These are phyloP conservation scores for Millerozyma miso DNA, from an alignment of 805 yeast species.

Conservation along the genomic window DNA sequence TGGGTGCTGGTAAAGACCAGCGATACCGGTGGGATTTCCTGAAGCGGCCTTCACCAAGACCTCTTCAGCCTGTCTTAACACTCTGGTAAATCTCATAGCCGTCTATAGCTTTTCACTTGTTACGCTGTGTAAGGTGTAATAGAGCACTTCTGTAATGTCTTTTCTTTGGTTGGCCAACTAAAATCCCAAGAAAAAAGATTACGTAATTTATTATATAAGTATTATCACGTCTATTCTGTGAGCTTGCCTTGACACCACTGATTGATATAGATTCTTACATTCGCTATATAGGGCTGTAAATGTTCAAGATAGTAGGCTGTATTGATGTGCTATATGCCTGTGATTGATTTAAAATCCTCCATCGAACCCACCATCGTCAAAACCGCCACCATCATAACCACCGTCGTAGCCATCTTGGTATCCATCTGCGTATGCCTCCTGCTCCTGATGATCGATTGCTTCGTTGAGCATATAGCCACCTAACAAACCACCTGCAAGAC, in stretches of 20 bases:
- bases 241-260: no score
- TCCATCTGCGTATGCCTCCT: constrained; percentile 32
- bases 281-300: constrained; percentile 3
- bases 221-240: no score
- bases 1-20: constrained; percentile 78
- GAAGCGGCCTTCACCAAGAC: constrained; percentile 54
- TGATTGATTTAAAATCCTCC: no score
- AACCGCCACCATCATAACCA: constrained; percentile 38
- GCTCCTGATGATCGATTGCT: constrained; percentile 31
- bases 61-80: constrained; percentile 42
- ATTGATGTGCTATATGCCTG: no score
- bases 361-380: constrained; percentile 13
- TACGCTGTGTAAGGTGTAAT: background rate
- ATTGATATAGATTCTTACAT: no score
- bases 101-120: background rate
- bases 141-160: constrained; percentile 7
- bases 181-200: background rate
- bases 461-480: constrained; percentile 56
- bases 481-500: constrained; percentile 50
- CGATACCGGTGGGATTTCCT: constrained; percentile 76
- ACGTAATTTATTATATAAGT: background rate
- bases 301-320: no score
- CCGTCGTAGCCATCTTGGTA: constrained; percentile 24
- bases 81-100: constrained; percentile 38
- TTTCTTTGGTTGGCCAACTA: constrained; percentile 14